phyloP scores from a whole-genome alignment of 805 yeast genomes.

The Myxozyma sirexii region DNA sequence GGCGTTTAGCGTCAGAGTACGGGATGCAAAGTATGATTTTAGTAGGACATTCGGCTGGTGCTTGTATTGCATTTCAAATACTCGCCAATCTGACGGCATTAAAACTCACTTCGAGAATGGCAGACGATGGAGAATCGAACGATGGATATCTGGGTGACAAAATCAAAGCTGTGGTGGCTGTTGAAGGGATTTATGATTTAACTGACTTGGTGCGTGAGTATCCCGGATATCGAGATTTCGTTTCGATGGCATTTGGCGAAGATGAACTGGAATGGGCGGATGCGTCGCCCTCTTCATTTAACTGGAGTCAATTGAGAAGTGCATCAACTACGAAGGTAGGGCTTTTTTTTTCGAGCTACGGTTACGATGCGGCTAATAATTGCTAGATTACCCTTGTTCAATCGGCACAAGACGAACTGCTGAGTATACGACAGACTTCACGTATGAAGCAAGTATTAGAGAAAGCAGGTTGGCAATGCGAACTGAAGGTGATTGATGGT shows the following conservation, averaged over 20 bases:
- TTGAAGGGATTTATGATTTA: conserved; percentile 71
- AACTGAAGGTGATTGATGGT: conserved; percentile 20
- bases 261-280: conserved; percentile 32
- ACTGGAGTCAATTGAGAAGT: conserved; percentile 3
- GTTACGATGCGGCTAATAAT: background rate
- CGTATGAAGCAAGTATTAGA: conserved; percentile 38
- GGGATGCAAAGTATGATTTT: conserved; percentile 38
- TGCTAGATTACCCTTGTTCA: conserved; percentile 51
- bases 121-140: background rate
- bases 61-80: conserved; percentile 59
- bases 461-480: conserved; percentile 10
- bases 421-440: conserved; percentile 54
- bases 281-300: conserved; percentile 15
- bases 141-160: background rate
- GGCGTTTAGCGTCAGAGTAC: conserved; percentile 29
- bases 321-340: conserved; percentile 5
- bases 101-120: background rate
- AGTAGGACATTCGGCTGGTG: conserved; percentile 78
- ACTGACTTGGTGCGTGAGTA: conserved; percentile 56
- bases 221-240: conserved; percentile 57
- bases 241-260: conserved; percentile 57
- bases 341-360: background rate
- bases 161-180: conserved; percentile 40
- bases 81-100: conserved; percentile 16
- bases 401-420: conserved; percentile 62